A percentile compares a stretch with the other conserved stretches of the same genome.
Conservation (phyloP, 2,329 filamentous ascomycete species). For the Cylindrodendrum hubeiense region DNA sequence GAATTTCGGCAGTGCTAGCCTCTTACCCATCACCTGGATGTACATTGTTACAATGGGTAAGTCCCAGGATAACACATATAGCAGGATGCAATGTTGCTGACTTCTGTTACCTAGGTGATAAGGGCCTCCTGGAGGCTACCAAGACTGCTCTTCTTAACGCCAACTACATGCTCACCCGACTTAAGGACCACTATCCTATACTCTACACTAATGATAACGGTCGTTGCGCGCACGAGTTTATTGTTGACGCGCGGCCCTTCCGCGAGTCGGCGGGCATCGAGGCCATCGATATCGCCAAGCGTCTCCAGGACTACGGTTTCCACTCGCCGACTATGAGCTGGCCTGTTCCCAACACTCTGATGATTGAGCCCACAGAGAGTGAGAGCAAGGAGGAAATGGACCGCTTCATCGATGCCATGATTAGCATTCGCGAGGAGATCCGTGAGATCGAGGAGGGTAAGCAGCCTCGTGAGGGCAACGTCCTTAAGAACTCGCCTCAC, state of each 20-base stretch:
- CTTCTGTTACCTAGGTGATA: slow-evolving; percentile 40
- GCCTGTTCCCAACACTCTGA: slow-evolving; percentile 94
- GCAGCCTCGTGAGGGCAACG: slow-evolving; percentile 80
- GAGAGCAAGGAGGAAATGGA: slow-evolving; percentile 94
- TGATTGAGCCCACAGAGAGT: slow-evolving; percentile 97
- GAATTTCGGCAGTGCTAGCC: background rate
- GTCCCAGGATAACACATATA: background rate
- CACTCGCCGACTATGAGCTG: slow-evolving; percentile 98
- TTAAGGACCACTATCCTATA: slow-evolving; percentile 88
- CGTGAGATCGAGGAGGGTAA: slow-evolving; percentile 83
- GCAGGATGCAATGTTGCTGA: background rate
- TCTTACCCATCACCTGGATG: background rate
- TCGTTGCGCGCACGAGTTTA: slow-evolving; percentile 97
- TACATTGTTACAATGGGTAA: background rate
- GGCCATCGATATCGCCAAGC: slow-evolving; percentile 95
- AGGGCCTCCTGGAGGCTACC: slow-evolving; percentile 88
- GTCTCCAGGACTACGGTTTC: slow-evolving; percentile 97
- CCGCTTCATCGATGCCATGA: slow-evolving; percentile 90
- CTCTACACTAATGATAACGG: slow-evolving; percentile 92
- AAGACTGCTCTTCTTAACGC: slow-evolving; percentile 95
- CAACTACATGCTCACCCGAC: slow-evolving; percentile 93
- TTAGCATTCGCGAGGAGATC: slow-evolving; percentile 89
- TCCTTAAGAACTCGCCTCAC: slow-evolving; percentile 91
- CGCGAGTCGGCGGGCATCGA: slow-evolving; percentile 86
- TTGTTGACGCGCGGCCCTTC: slow-evolving; percentile 89